Conservation (phyloP, 2,329 filamentous ascomycete genomes). For the Penicillium olsonii region DNA sequence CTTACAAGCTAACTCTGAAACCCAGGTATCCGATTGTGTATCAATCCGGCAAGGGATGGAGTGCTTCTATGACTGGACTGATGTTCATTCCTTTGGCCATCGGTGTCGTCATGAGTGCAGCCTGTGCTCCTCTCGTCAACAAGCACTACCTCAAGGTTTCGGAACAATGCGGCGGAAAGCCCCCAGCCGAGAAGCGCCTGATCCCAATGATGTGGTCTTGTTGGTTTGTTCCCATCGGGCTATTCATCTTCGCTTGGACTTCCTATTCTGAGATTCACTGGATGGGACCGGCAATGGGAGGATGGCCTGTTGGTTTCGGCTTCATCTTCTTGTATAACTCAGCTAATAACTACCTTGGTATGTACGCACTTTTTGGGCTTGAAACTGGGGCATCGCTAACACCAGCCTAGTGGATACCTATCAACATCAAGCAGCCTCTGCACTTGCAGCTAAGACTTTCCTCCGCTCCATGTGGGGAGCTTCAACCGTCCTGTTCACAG, state of each 20-base stretch:
- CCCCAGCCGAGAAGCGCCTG: constrained; percentile 74
- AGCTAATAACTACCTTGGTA: constrained; percentile 69
- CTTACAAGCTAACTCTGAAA: constrained; percentile 13
- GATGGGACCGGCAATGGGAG: constrained; percentile 71
- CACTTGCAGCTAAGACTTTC: constrained; percentile 79
- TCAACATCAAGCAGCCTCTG: constrained; percentile 75
- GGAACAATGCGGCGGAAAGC: constrained; percentile 66
- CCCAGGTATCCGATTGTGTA: constrained; percentile 62
- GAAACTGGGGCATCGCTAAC: constrained; percentile 15
- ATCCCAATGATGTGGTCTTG: constrained; percentile 81
- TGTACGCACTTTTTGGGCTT: constrained; percentile 4
- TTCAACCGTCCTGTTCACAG: constrained; percentile 73
- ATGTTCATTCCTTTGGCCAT: constrained; percentile 86
- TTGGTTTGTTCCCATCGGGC: constrained; percentile 69
- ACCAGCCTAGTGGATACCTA: constrained; percentile 59
- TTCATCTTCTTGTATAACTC: constrained; percentile 84
- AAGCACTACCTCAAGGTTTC: constrained; percentile 72
- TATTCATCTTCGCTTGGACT: constrained; percentile 70
- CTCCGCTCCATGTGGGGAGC: constrained; percentile 81
- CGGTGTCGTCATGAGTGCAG: constrained; percentile 69
- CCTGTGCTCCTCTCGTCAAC: constrained; percentile 73
- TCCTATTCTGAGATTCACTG: constrained; percentile 67
- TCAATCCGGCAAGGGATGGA: constrained; percentile 76
- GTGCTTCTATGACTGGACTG: constrained; percentile 70
- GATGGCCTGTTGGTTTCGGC: constrained; percentile 72